Evolutionary conservation across 495 filamentous ascomycete species (phyloP).

Genomic region (Pseudevernia furfuracea): DNA sequence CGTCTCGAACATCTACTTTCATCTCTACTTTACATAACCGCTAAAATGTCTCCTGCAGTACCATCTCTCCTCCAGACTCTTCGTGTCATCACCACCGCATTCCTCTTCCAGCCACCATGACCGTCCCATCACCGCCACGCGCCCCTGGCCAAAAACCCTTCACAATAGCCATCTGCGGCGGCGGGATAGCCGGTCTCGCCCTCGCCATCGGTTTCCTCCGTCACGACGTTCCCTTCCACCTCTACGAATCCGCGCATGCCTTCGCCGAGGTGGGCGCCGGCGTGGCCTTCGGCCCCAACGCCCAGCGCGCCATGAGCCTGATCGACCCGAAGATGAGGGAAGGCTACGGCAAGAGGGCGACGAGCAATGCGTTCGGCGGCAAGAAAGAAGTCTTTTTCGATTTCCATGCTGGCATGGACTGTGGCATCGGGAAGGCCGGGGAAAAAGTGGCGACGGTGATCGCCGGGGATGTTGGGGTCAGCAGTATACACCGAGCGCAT

Average conservation of each 20-base stretch:
- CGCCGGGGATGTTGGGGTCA: conserved; percentile 26
- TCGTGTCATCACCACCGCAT: not conserved
- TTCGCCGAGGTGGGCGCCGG: conserved; percentile 57
- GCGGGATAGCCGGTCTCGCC: conserved; percentile 35
- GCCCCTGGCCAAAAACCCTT: conserved; percentile 23
- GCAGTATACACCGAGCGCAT: conserved; percentile 42
- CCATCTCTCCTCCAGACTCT: not conserved
- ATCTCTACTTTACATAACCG: too few relatives aligned
- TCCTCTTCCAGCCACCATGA: not conserved
- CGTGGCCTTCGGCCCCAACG: conserved; percentile 53
- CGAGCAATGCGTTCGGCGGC: conserved; percentile 35
- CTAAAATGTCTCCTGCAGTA: not conserved
- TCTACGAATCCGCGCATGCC: conserved; percentile 46
- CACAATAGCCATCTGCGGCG: conserved; percentile 37
- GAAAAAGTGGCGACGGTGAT: conserved; percentile 31
- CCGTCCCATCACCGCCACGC: not conserved
- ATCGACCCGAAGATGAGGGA: conserved; percentile 42
- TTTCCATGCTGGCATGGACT: conserved; percentile 24
- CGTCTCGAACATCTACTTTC: too few relatives aligned
- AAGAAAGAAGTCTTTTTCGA: conserved; percentile 22
- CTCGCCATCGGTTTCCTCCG: conserved; percentile 33
- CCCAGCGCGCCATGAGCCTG: conserved; percentile 46
- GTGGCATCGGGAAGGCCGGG: conserved; percentile 25
- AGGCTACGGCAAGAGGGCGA: conserved; percentile 35
- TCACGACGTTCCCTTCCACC: conserved; percentile 36